phyloP scores from a whole-genome alignment of 306 rosid genomes.

The Cucurbita moschata region DNA sequence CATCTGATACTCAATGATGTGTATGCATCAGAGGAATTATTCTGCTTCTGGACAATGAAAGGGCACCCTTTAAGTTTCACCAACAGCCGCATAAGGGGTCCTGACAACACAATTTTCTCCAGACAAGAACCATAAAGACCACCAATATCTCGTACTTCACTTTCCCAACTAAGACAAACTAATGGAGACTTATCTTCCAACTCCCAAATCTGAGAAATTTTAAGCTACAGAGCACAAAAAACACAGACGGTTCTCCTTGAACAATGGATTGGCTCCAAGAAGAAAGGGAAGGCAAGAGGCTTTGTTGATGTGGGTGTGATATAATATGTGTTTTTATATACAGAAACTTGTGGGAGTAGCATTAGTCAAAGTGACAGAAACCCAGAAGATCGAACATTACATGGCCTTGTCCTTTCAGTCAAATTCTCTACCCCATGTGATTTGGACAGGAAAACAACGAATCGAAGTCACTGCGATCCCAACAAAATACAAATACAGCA shows the following conservation, averaged over 20 bases:
- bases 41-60: slow-evolving; percentile 5
- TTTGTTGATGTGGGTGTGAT: slow-evolving; percentile 23
- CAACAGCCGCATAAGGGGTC: slow-evolving; percentile 21
- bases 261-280: slow-evolving; percentile 38
- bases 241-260: slow-evolving; percentile 17
- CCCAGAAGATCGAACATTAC: slow-evolving; percentile 39
- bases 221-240: not conserved
- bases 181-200: slow-evolving; percentile 12
- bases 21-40: slow-evolving; percentile 18
- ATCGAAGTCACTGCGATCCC: slow-evolving; percentile 27
- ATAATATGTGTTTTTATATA: slow-evolving; percentile 33
- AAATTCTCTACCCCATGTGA: slow-evolving; percentile 61
- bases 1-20: slow-evolving; percentile 21
- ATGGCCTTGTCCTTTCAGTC: slow-evolving; percentile 56
- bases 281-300: slow-evolving; percentile 37
- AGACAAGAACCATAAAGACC: slow-evolving; percentile 23
- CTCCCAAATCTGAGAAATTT: slow-evolving; percentile 14
- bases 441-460: slow-evolving; percentile 45
- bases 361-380: slow-evolving; percentile 40
- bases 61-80: slow-evolving; percentile 11
- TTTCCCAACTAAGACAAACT: slow-evolving; percentile 8
- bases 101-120: slow-evolving; percentile 17
- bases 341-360: slow-evolving; percentile 20
- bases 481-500: slow-evolving; percentile 22
- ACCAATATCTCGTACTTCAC: slow-evolving; percentile 18